Evolutionary conservation across 495 filamentous ascomycete genomes (phyloP), one percentile per base, ranked within the genome.

Genomic region (Tuber melanosporum): DNA sequence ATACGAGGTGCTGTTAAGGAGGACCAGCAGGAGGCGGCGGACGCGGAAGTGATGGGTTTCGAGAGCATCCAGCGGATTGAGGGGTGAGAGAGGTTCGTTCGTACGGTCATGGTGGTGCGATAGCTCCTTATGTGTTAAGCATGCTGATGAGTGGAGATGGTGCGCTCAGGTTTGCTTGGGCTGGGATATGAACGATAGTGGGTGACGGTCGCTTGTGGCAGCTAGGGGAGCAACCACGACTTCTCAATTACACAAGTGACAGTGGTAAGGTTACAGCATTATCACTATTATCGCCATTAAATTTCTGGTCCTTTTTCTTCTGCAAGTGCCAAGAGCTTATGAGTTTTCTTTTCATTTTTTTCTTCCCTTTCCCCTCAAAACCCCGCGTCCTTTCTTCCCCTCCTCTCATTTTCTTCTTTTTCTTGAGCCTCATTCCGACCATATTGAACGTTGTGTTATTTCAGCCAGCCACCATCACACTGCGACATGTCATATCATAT

Each of bases 61-160:
- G 57, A 66, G 57, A 62, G 73, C 71, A 52, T n/a, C 39, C 43
- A 71, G n/a, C 26, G 1, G 46, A 62, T 26, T 4, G 22, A n/a
- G 41, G 73, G 47, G 41, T 71, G 19, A 32, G 69, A 62, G 44
- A 22, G 77, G 26, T 71, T 69, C 72, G 32, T 47, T 76, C 77
- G 77, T 49, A 80, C 41, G 26, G 42, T 80, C 78, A 80, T 80
- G 43, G 57, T 75, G 70, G 70, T 45, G 71, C 32, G 71, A 9
- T 32, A 77, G 69, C 19, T 41, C 78, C 75, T 74, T 79, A 71
- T 62, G 73, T 47, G 73, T 46, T 75, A 14, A 52, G 70, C 32
- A 39, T 42, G 71, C n/a, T 62, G 42, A 75, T 70, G 62, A 74
- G 70, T 71, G 71, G 76, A 72, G 45, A 57, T 43, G 74, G 66